phyloP scores from a whole-genome alignment of 1,139 yeast genomes.

The Candida sojae region DNA sequence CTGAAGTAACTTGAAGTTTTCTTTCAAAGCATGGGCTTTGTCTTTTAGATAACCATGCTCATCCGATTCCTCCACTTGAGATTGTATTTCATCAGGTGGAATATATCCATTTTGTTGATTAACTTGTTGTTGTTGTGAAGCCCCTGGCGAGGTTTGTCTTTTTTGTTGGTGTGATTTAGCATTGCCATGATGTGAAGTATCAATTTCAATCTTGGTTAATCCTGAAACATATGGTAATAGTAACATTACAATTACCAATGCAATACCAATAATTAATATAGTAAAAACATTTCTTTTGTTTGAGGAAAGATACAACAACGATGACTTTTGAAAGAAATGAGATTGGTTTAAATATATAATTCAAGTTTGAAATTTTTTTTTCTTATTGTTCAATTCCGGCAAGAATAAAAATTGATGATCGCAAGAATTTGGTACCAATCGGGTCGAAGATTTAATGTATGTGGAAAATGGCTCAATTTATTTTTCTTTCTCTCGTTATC shows the following conservation, averaged over 20 bases:
- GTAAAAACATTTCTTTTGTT: no score
- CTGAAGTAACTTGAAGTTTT: slow-evolving; percentile 36
- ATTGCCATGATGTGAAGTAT: slow-evolving; percentile 15
- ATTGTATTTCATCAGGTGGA: slow-evolving; percentile 41
- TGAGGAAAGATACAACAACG: no score
- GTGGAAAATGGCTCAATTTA: slow-evolving; percentile 2
- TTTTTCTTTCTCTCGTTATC: not conserved
- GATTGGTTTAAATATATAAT: not conserved
- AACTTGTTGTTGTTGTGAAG: slow-evolving; percentile 2
- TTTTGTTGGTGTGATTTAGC: slow-evolving; percentile 11
- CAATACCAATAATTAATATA: slow-evolving; percentile 24
- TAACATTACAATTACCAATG: slow-evolving; percentile 32
- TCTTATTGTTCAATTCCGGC: not conserved
- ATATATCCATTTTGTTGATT: slow-evolving; percentile 28
- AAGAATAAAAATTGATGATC: not conserved
- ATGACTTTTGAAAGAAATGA: not conserved
- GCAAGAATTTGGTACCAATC: not conserved
- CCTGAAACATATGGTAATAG: slow-evolving; percentile 43
- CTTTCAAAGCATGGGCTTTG: slow-evolving; percentile 29
- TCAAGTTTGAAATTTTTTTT: not conserved
- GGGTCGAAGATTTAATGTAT: no score
- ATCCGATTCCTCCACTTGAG: slow-evolving; percentile 12
- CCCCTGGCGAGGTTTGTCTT: not conserved
- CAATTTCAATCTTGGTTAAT: slow-evolving; percentile 32
- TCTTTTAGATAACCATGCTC: slow-evolving; percentile 18